Evolutionary conservation across 305 asterid species (phyloP).

Genomic region (Solanum hybrid): DNA sequence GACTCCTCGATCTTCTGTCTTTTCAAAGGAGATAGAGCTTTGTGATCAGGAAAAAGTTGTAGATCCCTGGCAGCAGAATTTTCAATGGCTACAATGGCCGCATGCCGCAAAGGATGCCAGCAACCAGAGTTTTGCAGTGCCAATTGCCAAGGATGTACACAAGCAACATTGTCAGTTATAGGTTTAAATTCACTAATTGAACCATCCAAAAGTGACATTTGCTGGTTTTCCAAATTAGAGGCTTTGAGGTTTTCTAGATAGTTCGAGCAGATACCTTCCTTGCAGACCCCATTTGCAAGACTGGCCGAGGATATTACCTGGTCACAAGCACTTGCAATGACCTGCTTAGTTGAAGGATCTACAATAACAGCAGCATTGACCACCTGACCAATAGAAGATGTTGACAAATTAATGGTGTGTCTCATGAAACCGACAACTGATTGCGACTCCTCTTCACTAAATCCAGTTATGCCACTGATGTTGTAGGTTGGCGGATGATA

Average conservation of each 20-base stretch:
- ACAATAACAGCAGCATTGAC: conserved; percentile 81
- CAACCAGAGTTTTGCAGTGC: conserved; percentile 27
- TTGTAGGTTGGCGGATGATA: conserved; percentile 61
- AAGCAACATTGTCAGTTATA: conserved; percentile 29
- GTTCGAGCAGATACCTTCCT: conserved; percentile 12
- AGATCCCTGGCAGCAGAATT: conserved; percentile 68
- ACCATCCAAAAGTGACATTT: conserved; percentile 1
- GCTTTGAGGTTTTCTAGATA: conserved; percentile 14
- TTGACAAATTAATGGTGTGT: conserved; percentile 47
- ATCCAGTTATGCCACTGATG: conserved; percentile 78
- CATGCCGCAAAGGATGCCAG: conserved; percentile 81
- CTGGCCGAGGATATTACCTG: conserved; percentile 23
- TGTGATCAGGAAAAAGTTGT: conserved; percentile 36
- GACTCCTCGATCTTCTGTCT: conserved; percentile 47
- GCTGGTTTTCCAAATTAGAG: conserved; percentile 13
- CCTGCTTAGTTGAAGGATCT: conserved; percentile 61
- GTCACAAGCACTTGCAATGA: conserved; percentile 71
- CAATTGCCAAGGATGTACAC: conserved; percentile 75
- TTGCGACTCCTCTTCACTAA: conserved; percentile 49
- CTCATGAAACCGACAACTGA: conserved; percentile 55
- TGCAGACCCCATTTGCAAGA: conserved; percentile 12
- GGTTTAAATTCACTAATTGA: conserved; percentile 13
- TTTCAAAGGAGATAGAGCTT: conserved; percentile 27
- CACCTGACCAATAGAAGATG: conserved; percentile 19
- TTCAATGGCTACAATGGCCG: conserved; percentile 76